Percentiles rank a stretch among this genome's conserved stretches.
Conservation (phyloP, 305 asterid genomes). For the Striga hermonthica region DNA sequence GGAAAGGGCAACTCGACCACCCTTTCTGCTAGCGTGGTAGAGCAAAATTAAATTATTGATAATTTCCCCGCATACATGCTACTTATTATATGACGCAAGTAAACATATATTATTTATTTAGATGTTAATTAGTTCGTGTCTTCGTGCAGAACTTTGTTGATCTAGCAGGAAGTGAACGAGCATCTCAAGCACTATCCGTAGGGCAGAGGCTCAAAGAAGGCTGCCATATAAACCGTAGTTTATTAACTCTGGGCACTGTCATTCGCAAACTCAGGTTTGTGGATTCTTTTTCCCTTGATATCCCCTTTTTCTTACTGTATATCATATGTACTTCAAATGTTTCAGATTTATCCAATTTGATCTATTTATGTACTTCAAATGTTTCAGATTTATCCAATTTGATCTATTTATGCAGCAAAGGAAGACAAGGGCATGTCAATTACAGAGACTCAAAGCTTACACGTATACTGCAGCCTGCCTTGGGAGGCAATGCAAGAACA, state of each 20-base stretch:
- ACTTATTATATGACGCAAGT: constrained; percentile 27
- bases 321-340: neutral
- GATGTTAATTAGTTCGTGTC: constrained; percentile 30
- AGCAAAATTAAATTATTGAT: constrained; percentile 26
- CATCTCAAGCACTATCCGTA: constrained; percentile 87
- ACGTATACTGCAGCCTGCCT: constrained; percentile 85
- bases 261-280: constrained; percentile 93
- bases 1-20: constrained; percentile 96
- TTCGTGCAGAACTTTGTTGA: constrained; percentile 92
- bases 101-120: constrained; percentile 12
- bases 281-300: constrained; percentile 25
- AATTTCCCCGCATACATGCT: constrained; percentile 21
- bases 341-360: constrained; percentile 22
- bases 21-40: constrained; percentile 96
- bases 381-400: constrained; percentile 16
- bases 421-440: constrained; percentile 82
- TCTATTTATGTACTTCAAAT: neutral
- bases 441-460: constrained; percentile 97
- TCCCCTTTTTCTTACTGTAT: neutral
- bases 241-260: constrained; percentile 86
- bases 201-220: constrained; percentile 98
- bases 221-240: constrained; percentile 98
- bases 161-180: constrained; percentile 97
- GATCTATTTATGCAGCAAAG: constrained; percentile 65
- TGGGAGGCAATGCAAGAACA: constrained; percentile 98